Evolutionary conservation across 1,284 basidiomycete species (phyloP).

Genomic region (Laetiporus sulphureus): DNA sequence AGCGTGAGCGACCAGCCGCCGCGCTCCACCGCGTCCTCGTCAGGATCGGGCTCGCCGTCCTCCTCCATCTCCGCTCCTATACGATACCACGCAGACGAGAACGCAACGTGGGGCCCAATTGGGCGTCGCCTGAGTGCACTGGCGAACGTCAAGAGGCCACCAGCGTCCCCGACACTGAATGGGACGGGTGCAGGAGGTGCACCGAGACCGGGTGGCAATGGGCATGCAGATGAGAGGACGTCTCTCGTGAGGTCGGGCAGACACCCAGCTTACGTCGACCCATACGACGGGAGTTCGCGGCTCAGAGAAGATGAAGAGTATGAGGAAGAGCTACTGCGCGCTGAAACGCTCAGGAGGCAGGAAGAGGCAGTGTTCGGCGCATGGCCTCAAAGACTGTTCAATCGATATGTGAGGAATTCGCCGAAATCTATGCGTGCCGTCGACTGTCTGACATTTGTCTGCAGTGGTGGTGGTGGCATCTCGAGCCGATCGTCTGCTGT

Average conservation of each 20-base stretch:
- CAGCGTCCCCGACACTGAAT: conserved; percentile 10
- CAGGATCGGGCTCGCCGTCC: conserved; percentile 53
- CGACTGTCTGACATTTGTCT: too few relatives aligned
- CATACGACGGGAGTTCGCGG: conserved; percentile 11
- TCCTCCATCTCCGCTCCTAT: conserved; percentile 71
- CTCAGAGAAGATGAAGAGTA: conserved; percentile 14
- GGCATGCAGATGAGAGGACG: conserved; percentile 26
- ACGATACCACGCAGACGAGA: conserved; percentile 46
- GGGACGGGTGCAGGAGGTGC: conserved; percentile 3
- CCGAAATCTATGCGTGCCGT: conserved; percentile 4
- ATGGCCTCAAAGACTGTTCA: conserved; percentile 62
- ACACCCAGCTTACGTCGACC: conserved; percentile 12
- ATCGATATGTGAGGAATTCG: conserved; percentile 52
- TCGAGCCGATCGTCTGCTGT: conserved; percentile 58
- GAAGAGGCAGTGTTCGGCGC: conserved; percentile 46
- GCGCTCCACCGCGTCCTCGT: conserved; percentile 33
- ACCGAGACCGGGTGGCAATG: conserved; percentile 2
- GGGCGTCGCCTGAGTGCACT: conserved; percentile 44
- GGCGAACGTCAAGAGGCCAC: conserved; percentile 22
- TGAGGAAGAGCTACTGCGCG: conserved; percentile 27
- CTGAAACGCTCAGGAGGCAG: conserved; percentile 25
- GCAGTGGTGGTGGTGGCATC: conserved; percentile 78
- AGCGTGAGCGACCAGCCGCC: conserved; percentile 9
- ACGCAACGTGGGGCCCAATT: conserved; percentile 49
- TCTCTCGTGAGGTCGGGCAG: conserved; percentile 19